phyloP scores from a whole-genome alignment of 163 green algal genomes.

The Prototheca wickerhamii region DNA sequence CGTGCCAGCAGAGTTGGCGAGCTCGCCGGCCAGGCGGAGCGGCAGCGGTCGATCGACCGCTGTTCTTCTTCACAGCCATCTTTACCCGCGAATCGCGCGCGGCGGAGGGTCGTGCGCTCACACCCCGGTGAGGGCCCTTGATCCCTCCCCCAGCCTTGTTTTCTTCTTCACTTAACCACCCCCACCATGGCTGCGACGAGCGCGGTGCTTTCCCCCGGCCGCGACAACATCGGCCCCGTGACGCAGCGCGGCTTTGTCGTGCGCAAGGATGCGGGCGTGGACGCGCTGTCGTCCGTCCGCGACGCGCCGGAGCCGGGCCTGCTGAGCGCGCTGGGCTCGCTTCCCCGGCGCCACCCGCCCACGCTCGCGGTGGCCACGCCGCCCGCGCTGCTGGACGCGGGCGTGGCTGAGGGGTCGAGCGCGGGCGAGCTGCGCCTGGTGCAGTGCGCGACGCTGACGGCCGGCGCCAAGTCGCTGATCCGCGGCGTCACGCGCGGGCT shows the following conservation, averaged over 20 bases:
- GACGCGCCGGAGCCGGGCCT: not conserved
- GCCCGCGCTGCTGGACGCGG: constrained; percentile 5
- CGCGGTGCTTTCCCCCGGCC: not conserved
- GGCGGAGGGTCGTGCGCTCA: no score
- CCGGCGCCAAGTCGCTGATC: constrained; percentile 52
- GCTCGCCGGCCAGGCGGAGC: no score
- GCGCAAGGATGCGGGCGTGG: constrained; percentile 3
- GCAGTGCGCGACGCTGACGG: constrained; percentile 44
- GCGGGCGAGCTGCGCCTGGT: constrained; percentile 19
- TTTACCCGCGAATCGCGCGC: no score
- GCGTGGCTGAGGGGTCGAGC: not conserved
- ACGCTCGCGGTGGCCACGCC: not conserved
- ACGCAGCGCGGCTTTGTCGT: constrained; percentile 29
- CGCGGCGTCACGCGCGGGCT: constrained; percentile 58
- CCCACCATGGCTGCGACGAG: not conserved
- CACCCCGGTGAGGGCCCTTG: no score
- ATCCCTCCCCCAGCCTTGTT: no score
- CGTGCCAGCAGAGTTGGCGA: no score
- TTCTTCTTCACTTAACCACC: no score
- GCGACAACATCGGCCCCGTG: constrained; percentile 13
- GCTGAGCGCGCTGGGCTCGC: constrained; percentile 2
- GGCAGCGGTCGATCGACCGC: no score
- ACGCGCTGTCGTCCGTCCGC: not conserved
- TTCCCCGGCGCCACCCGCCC: not conserved
- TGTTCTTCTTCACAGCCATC: no score